These are phyloP conservation scores for Verticillium isaacii DNA, from an alignment of 2,329 filamentous ascomycete species.

Conservation along the genomic window DNA sequence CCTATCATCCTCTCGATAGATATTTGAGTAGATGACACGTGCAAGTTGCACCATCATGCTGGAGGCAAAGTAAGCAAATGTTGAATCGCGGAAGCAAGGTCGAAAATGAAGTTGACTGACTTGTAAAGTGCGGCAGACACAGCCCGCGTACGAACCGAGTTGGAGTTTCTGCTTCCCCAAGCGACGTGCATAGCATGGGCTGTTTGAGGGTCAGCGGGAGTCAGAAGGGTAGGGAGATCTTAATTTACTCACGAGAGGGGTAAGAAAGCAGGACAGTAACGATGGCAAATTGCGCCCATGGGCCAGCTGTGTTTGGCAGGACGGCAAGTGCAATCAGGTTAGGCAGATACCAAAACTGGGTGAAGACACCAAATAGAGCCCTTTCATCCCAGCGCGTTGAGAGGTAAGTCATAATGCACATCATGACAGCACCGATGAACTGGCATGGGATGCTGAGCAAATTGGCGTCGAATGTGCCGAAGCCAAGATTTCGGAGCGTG, in stretches of 20 bases:
- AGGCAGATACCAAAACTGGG: constrained; percentile 27
- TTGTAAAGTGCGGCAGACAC: constrained; percentile 62
- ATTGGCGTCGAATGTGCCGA: constrained; percentile 45
- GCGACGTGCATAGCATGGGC: constrained; percentile 43
- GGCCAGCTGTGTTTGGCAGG: constrained; percentile 19
- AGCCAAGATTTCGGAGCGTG: constrained; percentile 17
- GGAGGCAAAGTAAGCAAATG: constrained; percentile 15
- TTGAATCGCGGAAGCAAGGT: too few relatives aligned
- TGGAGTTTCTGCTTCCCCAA: constrained; percentile 52
- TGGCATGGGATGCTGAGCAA: constrained; percentile 13
- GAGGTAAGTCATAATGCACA: constrained; percentile 21
- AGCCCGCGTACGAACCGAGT: constrained; percentile 55
- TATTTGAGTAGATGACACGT: constrained; percentile 39
- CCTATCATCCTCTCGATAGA: constrained; percentile 39
- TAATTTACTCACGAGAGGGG: constrained; percentile 18
- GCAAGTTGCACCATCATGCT: constrained; percentile 40
- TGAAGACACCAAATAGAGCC: constrained; percentile 21
- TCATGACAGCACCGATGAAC: constrained; percentile 10
- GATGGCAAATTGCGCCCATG: constrained; percentile 24
- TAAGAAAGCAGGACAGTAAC: constrained; percentile 26
- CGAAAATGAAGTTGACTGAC: background rate
- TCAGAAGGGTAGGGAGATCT: too few relatives aligned
- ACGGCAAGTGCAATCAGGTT: constrained; percentile 25
- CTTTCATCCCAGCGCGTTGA: constrained; percentile 24
- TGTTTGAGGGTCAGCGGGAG: constrained; percentile 19